phyloP scores from a whole-genome alignment of 164 flowering plant genomes.

The Berberis thunbergii region DNA sequence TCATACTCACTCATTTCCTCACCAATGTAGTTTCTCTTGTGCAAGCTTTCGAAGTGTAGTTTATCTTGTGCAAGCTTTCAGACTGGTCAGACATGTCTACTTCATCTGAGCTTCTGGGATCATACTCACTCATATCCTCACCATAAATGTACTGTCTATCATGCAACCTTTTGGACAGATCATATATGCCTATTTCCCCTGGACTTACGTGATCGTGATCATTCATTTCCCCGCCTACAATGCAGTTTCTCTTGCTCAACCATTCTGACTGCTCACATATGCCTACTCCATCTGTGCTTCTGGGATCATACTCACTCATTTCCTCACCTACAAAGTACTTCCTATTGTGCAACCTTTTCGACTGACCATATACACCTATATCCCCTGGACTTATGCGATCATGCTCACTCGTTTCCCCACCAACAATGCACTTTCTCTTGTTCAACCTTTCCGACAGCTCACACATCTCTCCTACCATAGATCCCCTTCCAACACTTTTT shows the following conservation, averaged over 20 bases:
- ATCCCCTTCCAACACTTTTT: slow-evolving; percentile 11
- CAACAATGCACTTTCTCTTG: slow-evolving; percentile 14
- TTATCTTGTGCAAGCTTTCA: slow-evolving; percentile 13
- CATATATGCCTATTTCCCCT: background rate
- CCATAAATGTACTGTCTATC: slow-evolving; percentile 15
- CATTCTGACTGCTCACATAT: too few relatives aligned
- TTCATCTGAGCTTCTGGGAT: slow-evolving; percentile 7
- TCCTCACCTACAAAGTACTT: background rate
- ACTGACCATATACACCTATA: background rate
- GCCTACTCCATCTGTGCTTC: too few relatives aligned
- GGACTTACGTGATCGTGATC: too few relatives aligned
- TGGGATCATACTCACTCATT: background rate
- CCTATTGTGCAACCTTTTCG: background rate
- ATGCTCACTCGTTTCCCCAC: slow-evolving; percentile 11
- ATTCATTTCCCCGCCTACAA: background rate
- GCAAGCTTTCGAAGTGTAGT: slow-evolving; percentile 14
- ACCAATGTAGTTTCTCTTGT: slow-evolving; percentile 15
- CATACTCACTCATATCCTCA: slow-evolving; percentile 8
- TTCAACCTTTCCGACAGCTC: slow-evolving; percentile 15
- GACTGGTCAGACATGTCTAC: slow-evolving; percentile 11
- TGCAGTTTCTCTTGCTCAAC: too few relatives aligned
- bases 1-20: slow-evolving; percentile 9
- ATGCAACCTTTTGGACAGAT: slow-evolving; percentile 10
- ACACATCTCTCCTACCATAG: background rate
- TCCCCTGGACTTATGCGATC: background rate